phyloP scores from a whole-genome alignment of 768 basidiomycete species.

The Leccinellum rugosiceps region DNA sequence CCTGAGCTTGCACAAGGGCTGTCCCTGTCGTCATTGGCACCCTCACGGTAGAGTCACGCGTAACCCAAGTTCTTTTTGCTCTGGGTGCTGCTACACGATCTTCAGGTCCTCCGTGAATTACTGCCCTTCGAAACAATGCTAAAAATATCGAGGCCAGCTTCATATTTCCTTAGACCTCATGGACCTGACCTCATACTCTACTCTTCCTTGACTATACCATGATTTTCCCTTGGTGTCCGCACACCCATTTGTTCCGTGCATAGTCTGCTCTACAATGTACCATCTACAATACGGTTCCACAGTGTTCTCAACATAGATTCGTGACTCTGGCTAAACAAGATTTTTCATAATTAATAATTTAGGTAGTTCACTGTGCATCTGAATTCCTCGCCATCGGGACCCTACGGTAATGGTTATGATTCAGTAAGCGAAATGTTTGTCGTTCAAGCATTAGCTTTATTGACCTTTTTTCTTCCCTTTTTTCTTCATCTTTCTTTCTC shows the following conservation, averaged over 20 bases:
- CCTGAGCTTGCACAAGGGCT: conserved; percentile 78
- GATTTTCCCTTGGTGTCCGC: conserved; percentile 12
- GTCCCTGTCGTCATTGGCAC: conserved; percentile 66
- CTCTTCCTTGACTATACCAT: conserved; percentile 30
- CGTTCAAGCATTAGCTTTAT: conserved; percentile 3
- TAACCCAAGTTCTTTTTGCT: conserved; percentile 1
- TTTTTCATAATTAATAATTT: conserved; percentile 23
- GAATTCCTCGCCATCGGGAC: conserved; percentile 7
- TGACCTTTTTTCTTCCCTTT: conserved; percentile 10
- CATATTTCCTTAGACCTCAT: conserved; percentile 20
- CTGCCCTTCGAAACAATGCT: conserved; percentile 9
- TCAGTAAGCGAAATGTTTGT: conserved; percentile 24
- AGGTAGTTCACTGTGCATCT: conserved; percentile 24
- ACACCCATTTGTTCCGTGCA: conserved; percentile 23
- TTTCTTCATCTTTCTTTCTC: neutral
- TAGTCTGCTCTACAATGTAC: conserved; percentile 32
- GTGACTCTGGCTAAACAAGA: conserved; percentile 17
- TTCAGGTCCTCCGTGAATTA: conserved; percentile 7
- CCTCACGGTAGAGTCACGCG: conserved; percentile 41
- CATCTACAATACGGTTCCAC: conserved; percentile 19
- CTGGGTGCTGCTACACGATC: conserved; percentile 11
- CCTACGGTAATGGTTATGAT: neutral
- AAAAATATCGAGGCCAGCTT: conserved; percentile 16
- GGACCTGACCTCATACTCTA: conserved; percentile 28
- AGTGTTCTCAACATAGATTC: conserved; percentile 27